Percentiles rank a stretch among this genome's conserved stretches.
Conservation (phyloP, 1,284 basidiomycete genomes). For the Ustilago nuda region DNA sequence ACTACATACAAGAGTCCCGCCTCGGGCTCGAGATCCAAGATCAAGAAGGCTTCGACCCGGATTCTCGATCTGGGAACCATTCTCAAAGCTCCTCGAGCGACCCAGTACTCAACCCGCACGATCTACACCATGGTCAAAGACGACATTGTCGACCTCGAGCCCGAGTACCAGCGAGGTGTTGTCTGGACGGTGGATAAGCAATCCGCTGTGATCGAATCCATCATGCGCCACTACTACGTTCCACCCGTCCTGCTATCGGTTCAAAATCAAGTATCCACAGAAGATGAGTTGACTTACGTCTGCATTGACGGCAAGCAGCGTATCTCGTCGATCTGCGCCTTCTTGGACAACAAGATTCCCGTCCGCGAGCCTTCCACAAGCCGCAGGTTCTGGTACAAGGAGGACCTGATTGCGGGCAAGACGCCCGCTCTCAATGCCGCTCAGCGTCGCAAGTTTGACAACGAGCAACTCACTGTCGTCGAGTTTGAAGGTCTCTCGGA, state of each 20-base stretch:
- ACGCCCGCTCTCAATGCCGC: slow-evolving; percentile 30
- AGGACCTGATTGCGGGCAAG: slow-evolving; percentile 21
- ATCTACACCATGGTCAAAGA: slow-evolving; percentile 39
- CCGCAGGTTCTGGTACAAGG: slow-evolving; percentile 46
- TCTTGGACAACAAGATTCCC: slow-evolving; percentile 49
- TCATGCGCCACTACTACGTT: slow-evolving; percentile 58
- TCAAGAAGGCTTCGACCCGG: slow-evolving; percentile 49
- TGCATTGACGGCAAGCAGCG: slow-evolving; percentile 62
- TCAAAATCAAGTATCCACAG: slow-evolving; percentile 4
- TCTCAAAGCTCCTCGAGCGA: slow-evolving; percentile 37
- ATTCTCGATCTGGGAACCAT: slow-evolving; percentile 42
- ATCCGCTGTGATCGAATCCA: slow-evolving; percentile 56
- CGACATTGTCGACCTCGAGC: slow-evolving; percentile 52
- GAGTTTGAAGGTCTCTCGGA: slow-evolving; percentile 48
- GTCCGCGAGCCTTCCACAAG: slow-evolving; percentile 39
- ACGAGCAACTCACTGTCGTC: slow-evolving; percentile 50
- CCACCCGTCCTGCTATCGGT: slow-evolving; percentile 55
- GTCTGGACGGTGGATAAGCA: slow-evolving; percentile 54
- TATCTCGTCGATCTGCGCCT: slow-evolving; percentile 50
- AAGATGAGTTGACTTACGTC: slow-evolving; percentile 29
- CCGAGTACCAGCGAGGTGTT: slow-evolving; percentile 58
- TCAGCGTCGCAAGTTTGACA: slow-evolving; percentile 50
- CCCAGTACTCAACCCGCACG: slow-evolving; percentile 33
- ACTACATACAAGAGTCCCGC: slow-evolving; percentile 10
- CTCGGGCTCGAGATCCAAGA: not conserved